Evolutionary conservation across 1,139 yeast genomes (phyloP).

Genomic region (Kurtzmaniella quercitrusa): DNA sequence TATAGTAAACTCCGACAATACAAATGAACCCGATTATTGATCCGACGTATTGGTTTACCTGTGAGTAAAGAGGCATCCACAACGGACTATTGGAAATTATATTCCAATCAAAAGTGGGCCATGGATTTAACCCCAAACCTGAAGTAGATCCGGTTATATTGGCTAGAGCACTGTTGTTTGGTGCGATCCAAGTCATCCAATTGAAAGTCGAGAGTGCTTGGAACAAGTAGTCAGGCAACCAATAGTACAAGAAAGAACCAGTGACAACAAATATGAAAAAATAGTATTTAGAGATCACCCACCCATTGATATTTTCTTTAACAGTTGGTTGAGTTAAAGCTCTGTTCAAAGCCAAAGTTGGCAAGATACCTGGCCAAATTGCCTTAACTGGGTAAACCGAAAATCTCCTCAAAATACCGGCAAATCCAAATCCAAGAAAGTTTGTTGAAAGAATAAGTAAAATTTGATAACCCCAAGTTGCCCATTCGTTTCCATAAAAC

Average conservation of each 20-base stretch:
- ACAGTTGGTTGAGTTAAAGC: constrained; percentile 45
- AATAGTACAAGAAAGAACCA: constrained; percentile 27
- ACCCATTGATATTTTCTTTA: constrained; percentile 36
- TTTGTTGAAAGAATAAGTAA: constrained; percentile 51
- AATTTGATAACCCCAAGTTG: constrained; percentile 47
- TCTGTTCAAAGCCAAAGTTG: constrained; percentile 53
- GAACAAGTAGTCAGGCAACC: constrained; percentile 34
- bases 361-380: constrained; percentile 56
- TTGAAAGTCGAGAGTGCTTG: constrained; percentile 30
- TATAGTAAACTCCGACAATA: constrained; percentile 44
- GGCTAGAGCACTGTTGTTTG: constrained; percentile 37
- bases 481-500: constrained; percentile 41
- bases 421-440: constrained; percentile 59
- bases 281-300: constrained; percentile 30
- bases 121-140: constrained; percentile 61
- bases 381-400: constrained; percentile 54
- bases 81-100: constrained; percentile 23
- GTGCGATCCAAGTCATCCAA: constrained; percentile 38
- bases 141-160: constrained; percentile 49
- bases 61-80: constrained; percentile 44
- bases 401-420: constrained; percentile 56
- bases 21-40: constrained; percentile 36
- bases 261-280: constrained; percentile 24
- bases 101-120: constrained; percentile 53
- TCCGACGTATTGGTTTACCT: constrained; percentile 40